A percentile compares a stretch with the other conserved stretches of the same genome.
Conservation (phyloP, 192 early-diverging fungal genomes). For the Coemansia sp. region DNA sequence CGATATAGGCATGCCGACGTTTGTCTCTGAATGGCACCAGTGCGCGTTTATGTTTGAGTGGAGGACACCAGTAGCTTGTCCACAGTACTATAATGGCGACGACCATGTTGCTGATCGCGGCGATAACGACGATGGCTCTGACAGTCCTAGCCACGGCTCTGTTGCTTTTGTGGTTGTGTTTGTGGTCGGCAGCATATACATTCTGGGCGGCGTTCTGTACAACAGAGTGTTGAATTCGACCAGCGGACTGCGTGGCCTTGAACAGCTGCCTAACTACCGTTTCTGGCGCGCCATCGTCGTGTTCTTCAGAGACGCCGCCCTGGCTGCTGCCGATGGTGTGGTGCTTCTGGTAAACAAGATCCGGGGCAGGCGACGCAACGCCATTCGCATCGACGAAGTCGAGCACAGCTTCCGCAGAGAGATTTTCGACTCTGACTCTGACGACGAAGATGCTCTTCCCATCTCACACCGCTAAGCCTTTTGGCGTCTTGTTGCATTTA, state of each 20-base stretch:
- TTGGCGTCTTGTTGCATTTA: neutral
- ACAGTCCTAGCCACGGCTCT: constrained; percentile 19
- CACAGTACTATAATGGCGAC: neutral
- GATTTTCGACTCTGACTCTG: constrained; percentile 27
- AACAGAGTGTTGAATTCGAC: constrained; percentile 56
- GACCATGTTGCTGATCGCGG: neutral
- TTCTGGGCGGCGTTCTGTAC: constrained; percentile 57
- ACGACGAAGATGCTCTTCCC: constrained; percentile 29
- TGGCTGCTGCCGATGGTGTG: constrained; percentile 6
- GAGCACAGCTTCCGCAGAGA: constrained; percentile 41
- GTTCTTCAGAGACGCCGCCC: constrained; percentile 17
- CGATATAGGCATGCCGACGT: constrained; percentile 33
- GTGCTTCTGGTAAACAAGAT: constrained; percentile 9
- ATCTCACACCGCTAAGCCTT: neutral
- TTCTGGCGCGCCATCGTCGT: constrained; percentile 52
- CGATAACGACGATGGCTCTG: neutral
- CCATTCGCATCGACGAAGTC: constrained; percentile 38
- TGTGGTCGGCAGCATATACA: constrained; percentile 51
- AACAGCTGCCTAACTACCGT: constrained; percentile 58
- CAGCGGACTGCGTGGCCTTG: constrained; percentile 47
- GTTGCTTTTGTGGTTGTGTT: constrained; percentile 44
- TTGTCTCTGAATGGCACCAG: constrained; percentile 44
- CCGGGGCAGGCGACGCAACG: constrained; percentile 23
- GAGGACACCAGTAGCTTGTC: constrained; percentile 52
- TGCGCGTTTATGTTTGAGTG: constrained; percentile 59